Conservation (phyloP, 306 rosid genomes). For the Casuarina equisetifolia region DNA sequence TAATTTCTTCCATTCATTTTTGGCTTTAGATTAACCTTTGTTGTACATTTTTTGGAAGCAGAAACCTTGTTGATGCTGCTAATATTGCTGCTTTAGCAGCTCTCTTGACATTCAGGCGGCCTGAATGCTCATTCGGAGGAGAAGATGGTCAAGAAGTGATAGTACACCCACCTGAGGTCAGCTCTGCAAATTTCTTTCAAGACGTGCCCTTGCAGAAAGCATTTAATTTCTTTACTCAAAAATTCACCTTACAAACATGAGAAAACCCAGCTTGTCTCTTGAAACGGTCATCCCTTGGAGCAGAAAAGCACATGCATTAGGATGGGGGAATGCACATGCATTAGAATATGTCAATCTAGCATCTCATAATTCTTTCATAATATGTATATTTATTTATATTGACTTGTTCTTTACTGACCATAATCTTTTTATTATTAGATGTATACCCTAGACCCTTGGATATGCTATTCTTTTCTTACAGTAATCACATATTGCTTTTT, state of each 20-base stretch:
- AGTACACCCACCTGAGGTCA: constrained; percentile 87
- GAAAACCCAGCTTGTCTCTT: neutral
- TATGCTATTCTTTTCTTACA: neutral
- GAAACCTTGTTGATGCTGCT: constrained; percentile 90
- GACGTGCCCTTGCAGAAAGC: neutral
- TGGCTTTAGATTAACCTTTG: neutral
- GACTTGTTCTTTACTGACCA: neutral
- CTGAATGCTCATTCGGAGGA: constrained; percentile 83
- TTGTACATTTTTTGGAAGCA: constrained; percentile 26
- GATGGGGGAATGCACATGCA: neutral
- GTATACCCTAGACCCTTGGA: neutral
- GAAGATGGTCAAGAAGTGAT: constrained; percentile 82
- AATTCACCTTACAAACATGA: neutral
- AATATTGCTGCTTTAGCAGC: constrained; percentile 86
- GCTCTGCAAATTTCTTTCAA: constrained; percentile 19
- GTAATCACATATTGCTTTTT: constrained; percentile 28
- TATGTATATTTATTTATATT: neutral
- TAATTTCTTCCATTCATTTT: neutral
- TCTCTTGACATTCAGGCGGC: constrained; percentile 76
- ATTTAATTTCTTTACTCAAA: neutral
- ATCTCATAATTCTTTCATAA: neutral
- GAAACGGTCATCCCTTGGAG: neutral
- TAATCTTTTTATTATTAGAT: neutral
- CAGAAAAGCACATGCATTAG: neutral
- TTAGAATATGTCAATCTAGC: neutral